Conservation (phyloP, 176 grass and related monocot genomes). For the Tillandsia fasciculata region DNA sequence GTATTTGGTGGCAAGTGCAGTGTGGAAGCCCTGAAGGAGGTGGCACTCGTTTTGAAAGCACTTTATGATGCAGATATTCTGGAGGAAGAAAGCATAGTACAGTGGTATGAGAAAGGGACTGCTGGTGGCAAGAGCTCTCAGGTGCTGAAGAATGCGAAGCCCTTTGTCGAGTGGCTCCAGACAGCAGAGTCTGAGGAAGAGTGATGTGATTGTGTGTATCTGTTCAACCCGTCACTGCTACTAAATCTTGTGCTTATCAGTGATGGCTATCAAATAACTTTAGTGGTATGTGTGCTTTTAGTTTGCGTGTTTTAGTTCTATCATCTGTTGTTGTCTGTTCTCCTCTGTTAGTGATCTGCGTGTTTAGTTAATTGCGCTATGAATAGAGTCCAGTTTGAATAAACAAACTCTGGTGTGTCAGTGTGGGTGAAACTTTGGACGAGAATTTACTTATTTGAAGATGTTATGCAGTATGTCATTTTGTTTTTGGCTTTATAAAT, state of each 20-base stretch:
- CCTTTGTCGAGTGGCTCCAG: slow-evolving; percentile 68
- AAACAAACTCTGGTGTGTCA: no score
- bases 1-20: slow-evolving; percentile 38
- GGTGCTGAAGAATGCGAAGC: slow-evolving; percentile 44
- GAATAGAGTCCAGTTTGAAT: no score
- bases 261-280: neutral
- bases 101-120: slow-evolving; percentile 44
- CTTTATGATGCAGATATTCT: slow-evolving; percentile 65
- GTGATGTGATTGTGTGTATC: slow-evolving; percentile 2
- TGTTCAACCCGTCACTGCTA: neutral
- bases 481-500: no score
- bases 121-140: slow-evolving; percentile 28
- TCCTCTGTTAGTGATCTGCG: no score
- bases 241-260: neutral
- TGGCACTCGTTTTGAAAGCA: slow-evolving; percentile 46
- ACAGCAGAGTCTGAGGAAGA: slow-evolving; percentile 55
- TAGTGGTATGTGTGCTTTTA: neutral
- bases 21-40: slow-evolving; percentile 59
- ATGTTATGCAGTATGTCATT: no score
- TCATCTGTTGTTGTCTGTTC: no score
- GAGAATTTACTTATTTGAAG: no score
- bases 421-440: no score
- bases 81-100: slow-evolving; percentile 60
- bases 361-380: no score
- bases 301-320: no score